Percentiles rank a stretch among this genome's conserved stretches.
Conservation (phyloP, 2,329 filamentous ascomycete species). For the Aplosporella prunicola region DNA sequence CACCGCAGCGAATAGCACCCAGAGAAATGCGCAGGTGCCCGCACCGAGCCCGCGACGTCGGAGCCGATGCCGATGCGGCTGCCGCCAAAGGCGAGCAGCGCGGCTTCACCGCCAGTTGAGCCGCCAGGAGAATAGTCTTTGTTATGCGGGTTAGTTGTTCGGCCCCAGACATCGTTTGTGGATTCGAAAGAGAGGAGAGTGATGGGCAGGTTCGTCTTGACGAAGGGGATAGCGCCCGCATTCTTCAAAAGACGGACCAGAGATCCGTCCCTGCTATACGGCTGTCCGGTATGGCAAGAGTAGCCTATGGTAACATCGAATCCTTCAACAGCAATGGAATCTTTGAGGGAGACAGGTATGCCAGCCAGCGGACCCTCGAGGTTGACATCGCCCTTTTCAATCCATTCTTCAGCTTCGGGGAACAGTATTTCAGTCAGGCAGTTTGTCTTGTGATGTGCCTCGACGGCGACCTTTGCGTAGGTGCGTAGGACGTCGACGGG, state of each 20-base stretch:
- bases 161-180: constrained; percentile 71
- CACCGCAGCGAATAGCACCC: constrained; percentile 82
- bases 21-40: constrained; percentile 78
- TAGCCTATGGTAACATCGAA: constrained; percentile 80
- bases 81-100: constrained; percentile 68
- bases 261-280: constrained; percentile 56
- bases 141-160: constrained; percentile 74
- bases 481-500: constrained; percentile 69
- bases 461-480: constrained; percentile 78
- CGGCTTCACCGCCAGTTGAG: constrained; percentile 76
- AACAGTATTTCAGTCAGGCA: constrained; percentile 83
- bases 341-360: constrained; percentile 80
- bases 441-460: constrained; percentile 79
- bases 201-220: constrained; percentile 84
- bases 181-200: constrained; percentile 83
- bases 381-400: constrained; percentile 50
- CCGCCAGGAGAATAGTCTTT: constrained; percentile 78
- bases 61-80: constrained; percentile 84
- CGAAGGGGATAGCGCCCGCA: constrained; percentile 78
- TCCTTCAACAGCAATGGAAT: constrained; percentile 63
- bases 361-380: constrained; percentile 75
- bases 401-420: constrained; percentile 66
- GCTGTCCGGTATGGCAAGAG: constrained; percentile 61
- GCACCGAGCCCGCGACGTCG: constrained; percentile 82
- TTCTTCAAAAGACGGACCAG: constrained; percentile 73